Base-by-base conservation (phyloP, 2,329 filamentous ascomycete species). In the Capronia americana region DNA sequence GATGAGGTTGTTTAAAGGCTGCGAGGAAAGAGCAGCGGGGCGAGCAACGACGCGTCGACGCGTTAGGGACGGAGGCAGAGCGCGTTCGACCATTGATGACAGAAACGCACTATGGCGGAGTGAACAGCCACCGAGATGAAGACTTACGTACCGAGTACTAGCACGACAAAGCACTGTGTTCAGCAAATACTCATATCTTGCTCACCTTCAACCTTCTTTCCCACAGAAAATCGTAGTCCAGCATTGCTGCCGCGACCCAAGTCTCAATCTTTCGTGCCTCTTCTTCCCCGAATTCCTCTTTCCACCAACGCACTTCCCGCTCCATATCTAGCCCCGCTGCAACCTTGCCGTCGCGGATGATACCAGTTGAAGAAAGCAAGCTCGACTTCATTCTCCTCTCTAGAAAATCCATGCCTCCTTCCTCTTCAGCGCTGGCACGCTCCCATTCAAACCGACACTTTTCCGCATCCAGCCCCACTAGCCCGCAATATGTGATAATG, bases 211-310 rank as follows among this genome's bases (percentile, higher is more conserved):
- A 50, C 14, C 61, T 34, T 41, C 51, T 61, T 24, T 26, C 74
- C 65, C 72, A 75, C 58, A 81, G 59, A 66, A 76, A 80, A 66
- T 78, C 75, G 70, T 81, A 81, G 60, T 80, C 77, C 23, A 74
- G 72, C 77, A 80, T 79, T 1, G 78, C 75, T 32, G 72, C 72
- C 44, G 66, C 26, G 14, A 78, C 76, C 26, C 68, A 66, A 53
- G 70, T 68, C 63, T 75, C 73, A 44, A 79, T 56, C 14, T 69
- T 32, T n/a, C 34, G 44, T 12, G 70, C 74, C 6, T 65, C 51
- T 55, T 74, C 70, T 34, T 75, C 72, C 2, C 76, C 77, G 67
- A 78, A 78, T 61, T 79, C 61, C 14, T 70, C 71, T 58, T 70
- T 74, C 79, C 79, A 81, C 63, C 77, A 76, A 30, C 67, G 65